Percentiles rank a stretch among this genome's conserved stretches.
Evolutionary conservation across 2,329 filamentous ascomycete genomes (phyloP).

Genomic region (Neonectria magnoliae): DNA sequence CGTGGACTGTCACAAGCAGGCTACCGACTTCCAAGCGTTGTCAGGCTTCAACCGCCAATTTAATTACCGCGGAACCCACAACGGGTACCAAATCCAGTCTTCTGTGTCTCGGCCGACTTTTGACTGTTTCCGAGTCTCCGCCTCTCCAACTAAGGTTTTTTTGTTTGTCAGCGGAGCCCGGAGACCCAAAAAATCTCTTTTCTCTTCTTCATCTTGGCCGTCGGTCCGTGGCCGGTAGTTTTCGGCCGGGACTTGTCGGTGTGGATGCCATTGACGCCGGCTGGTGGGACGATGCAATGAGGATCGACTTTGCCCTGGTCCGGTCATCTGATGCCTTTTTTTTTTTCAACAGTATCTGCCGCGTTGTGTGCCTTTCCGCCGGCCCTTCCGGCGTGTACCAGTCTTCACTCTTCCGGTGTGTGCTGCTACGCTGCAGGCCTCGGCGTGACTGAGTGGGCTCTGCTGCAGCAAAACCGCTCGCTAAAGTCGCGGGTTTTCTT

Average conservation of each 20-base stretch:
- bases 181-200: slow-evolving; percentile 6
- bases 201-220: slow-evolving; percentile 15
- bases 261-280: slow-evolving; percentile 18
- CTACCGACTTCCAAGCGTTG: slow-evolving; percentile 2
- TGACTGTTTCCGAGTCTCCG: neutral
- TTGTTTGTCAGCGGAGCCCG: neutral
- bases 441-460: slow-evolving; percentile 5
- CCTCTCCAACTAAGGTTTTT: neutral
- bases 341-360: neutral
- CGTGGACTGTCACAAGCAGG: neutral
- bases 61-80: slow-evolving; percentile 28
- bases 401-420: slow-evolving; percentile 3
- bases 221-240: slow-evolving; percentile 38
- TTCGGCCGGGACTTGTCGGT: slow-evolving; percentile 37
- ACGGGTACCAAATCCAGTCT: slow-evolving; percentile 16
- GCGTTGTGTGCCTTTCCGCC: slow-evolving; percentile 18
- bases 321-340: slow-evolving; percentile 27
- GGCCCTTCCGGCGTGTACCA: slow-evolving; percentile 24
- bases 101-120: slow-evolving; percentile 27
- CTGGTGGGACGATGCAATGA: slow-evolving; percentile 31
- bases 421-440: slow-evolving; percentile 2
- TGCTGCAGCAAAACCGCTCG: slow-evolving; percentile 10
- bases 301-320: slow-evolving; percentile 19
- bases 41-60: slow-evolving; percentile 19
- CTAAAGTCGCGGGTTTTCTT: neutral